Percentiles rank a stretch among this genome's conserved stretches.
phyloP scores from a whole-genome alignment of 192 early-diverging fungal species.

The Anaeromyces robustus region DNA sequence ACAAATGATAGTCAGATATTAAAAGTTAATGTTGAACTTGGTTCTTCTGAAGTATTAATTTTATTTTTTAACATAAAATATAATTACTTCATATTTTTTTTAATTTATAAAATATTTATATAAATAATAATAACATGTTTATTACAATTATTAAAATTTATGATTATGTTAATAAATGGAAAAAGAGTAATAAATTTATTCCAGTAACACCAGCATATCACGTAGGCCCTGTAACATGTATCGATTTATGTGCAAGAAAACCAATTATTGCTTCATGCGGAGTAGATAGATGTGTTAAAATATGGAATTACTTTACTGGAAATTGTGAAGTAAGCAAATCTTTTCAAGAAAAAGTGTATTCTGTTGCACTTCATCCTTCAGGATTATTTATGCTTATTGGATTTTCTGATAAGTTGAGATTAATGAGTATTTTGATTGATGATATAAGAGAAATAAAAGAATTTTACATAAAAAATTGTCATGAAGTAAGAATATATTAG shows the following conservation, averaged over 20 bases:
- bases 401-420: constrained; percentile 27
- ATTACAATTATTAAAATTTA: too few relatives aligned
- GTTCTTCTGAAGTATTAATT: background rate
- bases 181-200: constrained; percentile 7
- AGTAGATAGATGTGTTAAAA: constrained; percentile 27
- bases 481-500: constrained; percentile 18
- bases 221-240: constrained; percentile 19
- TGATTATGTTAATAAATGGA: too few relatives aligned
- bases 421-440: constrained; percentile 40
- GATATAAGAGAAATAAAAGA: constrained; percentile 37
- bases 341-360: constrained; percentile 27
- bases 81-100: too few relatives aligned
- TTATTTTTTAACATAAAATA: too few relatives aligned
- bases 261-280: constrained; percentile 41
- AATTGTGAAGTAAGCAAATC: constrained; percentile 26
- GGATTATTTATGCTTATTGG: constrained; percentile 41
- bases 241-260: constrained; percentile 34
- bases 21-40: background rate
- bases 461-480: constrained; percentile 20
- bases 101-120: too few relatives aligned
- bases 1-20: background rate
- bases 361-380: constrained; percentile 35
- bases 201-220: constrained; percentile 27
- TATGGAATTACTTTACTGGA: constrained; percentile 45
- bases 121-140: too few relatives aligned